Conservation (phyloP, 2,329 filamentous ascomycete species). For the Calonectria montana region DNA sequence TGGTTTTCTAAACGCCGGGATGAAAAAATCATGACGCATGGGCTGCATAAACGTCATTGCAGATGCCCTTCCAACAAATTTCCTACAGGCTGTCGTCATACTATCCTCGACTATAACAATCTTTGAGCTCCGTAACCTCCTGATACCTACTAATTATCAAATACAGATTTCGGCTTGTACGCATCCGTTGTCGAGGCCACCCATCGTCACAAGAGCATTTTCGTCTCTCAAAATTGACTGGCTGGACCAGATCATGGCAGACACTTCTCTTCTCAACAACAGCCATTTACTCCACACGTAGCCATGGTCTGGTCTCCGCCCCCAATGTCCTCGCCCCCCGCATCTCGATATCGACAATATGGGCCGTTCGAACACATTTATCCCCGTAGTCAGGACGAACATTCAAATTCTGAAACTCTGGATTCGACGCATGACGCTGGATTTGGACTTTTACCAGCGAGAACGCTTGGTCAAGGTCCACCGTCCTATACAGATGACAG, state of each 20-base stretch:
- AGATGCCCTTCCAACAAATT: not conserved
- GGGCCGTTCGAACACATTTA: not conserved
- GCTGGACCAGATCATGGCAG: constrained; percentile 43
- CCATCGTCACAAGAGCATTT: constrained; percentile 83
- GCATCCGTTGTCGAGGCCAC: constrained; percentile 87
- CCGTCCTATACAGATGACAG: constrained; percentile 12
- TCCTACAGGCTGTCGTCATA: not conserved
- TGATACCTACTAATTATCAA: not conserved
- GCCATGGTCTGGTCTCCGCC: constrained; percentile 53
- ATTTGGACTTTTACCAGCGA: constrained; percentile 8
- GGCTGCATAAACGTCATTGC: too few relatives aligned
- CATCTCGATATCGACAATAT: constrained; percentile 15
- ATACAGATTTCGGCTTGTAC: constrained; percentile 77
- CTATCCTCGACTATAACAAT: too few relatives aligned
- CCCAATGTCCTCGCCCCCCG: constrained; percentile 11
- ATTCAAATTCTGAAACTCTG: constrained; percentile 23
- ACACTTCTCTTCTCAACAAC: constrained; percentile 28
- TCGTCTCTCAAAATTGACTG: constrained; percentile 69
- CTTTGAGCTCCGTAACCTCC: not conserved
- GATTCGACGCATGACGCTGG: constrained; percentile 13
- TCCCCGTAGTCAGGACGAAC: constrained; percentile 12
- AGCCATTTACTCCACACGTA: constrained; percentile 45
- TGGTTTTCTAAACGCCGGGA: not conserved
- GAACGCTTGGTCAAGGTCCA: constrained; percentile 13
- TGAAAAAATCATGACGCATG: not conserved